These are phyloP conservation scores for Sarocladium brachiariae DNA, from an alignment of 2,329 filamentous ascomycete genomes.

Conservation along the genomic window DNA sequence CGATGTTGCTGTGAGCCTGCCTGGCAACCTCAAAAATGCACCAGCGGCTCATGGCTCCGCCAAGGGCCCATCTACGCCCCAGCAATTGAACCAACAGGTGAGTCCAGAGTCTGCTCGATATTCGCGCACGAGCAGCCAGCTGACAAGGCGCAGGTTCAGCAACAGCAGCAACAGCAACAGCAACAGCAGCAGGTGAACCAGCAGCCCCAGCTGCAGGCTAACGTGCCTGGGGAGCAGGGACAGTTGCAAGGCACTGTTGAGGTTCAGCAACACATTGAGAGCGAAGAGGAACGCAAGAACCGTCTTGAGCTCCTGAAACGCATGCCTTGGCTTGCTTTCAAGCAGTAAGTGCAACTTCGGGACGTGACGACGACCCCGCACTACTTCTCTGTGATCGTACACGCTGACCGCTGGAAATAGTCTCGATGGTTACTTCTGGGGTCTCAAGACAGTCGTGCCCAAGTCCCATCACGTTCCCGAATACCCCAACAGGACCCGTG, in stretches of 20 bases:
- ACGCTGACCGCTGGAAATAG: constrained; percentile 35
- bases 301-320: constrained; percentile 21
- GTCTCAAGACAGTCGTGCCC: constrained; percentile 63
- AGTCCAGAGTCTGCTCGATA: neutral
- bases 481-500: constrained; percentile 50
- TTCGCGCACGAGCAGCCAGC: neutral
- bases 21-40: neutral
- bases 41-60: constrained; percentile 8
- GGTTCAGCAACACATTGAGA: constrained; percentile 21
- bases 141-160: constrained; percentile 9
- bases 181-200: neutral
- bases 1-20: constrained; percentile 14
- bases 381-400: neutral
- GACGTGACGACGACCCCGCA: neutral
- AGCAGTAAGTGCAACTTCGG: constrained; percentile 23
- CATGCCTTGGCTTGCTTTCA: constrained; percentile 35
- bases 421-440: constrained; percentile 73
- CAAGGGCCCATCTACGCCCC: constrained; percentile 6
- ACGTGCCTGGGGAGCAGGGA: constrained; percentile 16
- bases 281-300: constrained; percentile 1
- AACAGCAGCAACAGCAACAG: constrained; percentile 11
- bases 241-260: constrained; percentile 22
- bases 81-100: constrained; percentile 9
- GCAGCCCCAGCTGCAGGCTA: constrained; percentile 14
- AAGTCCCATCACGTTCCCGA: constrained; percentile 61